Percentiles rank a stretch among this genome's conserved stretches.
Conservation (phyloP, 2,329 filamentous ascomycete genomes). For the Colletotrichum chlorophyti region DNA sequence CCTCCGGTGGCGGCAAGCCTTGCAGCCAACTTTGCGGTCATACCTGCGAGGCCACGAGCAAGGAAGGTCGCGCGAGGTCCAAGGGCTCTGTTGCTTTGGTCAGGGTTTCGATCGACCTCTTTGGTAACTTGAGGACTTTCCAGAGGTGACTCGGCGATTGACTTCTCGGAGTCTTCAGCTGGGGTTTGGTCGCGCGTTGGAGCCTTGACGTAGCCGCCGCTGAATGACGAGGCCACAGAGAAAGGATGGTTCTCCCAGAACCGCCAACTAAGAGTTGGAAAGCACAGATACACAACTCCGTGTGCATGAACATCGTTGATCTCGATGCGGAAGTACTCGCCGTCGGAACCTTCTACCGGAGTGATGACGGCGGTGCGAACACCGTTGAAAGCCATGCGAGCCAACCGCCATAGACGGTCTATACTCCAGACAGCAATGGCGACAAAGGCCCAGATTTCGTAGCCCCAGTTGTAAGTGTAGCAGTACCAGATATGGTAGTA, state of each 20-base stretch:
- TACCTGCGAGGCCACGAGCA: too few species aligned
- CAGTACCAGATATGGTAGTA: constrained; percentile 34
- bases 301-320: constrained; percentile 8
- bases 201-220: too few species aligned
- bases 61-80: too few species aligned
- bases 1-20: too few species aligned
- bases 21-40: too few species aligned
- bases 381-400: constrained; percentile 18
- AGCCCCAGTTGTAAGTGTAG: constrained; percentile 31
- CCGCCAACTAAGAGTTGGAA: constrained; percentile 21
- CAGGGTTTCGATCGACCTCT: too few species aligned
- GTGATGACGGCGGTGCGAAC: constrained; percentile 21
- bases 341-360: constrained; percentile 4
- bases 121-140: too few species aligned
- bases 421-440: constrained; percentile 27
- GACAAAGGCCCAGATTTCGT: constrained; percentile 33
- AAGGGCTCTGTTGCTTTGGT: too few species aligned
- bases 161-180: too few species aligned
- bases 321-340: constrained; percentile 15
- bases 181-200: too few species aligned
- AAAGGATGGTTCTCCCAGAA: constrained; percentile 26
- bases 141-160: too few species aligned
- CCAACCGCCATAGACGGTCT: constrained; percentile 25
- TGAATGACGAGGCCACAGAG: constrained; percentile 6
- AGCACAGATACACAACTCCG: constrained; percentile 28